Percentiles rank a stretch among this genome's conserved stretches.
Conservation (phyloP, 139 green algal genomes). For the Micractinium conductrix region DNA sequence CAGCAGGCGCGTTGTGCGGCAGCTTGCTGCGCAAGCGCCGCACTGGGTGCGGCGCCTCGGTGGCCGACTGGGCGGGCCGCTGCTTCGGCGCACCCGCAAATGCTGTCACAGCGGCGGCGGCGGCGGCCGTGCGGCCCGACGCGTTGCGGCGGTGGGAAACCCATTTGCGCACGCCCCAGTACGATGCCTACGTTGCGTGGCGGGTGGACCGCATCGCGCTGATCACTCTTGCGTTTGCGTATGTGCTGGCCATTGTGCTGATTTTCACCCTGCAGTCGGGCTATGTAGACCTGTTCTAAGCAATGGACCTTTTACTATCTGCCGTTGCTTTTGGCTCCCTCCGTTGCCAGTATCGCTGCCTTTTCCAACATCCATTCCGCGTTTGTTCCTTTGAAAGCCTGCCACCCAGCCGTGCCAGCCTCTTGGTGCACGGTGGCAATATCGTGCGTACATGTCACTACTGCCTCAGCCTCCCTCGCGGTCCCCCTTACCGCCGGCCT, state of each 20-base stretch:
- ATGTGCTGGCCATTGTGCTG: background rate
- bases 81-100: no score
- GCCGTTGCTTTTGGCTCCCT: no score
- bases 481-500: no score
- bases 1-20: no score
- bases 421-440: no score
- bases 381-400: no score
- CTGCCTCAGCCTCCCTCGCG: no score
- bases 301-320: no score
- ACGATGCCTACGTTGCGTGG: background rate
- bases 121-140: background rate
- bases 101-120: background rate
- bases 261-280: conserved; percentile 3
- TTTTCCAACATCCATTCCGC: no score
- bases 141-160: background rate
- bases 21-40: background rate
- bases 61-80: background rate
- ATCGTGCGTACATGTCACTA: no score
- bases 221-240: background rate
- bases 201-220: background rate
- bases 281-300: conserved; percentile 4
- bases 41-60: background rate
- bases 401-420: no score
- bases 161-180: background rate
- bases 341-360: no score